phyloP scores from a whole-genome alignment of 2,329 filamentous ascomycete species.

The Emergomyces africanus region DNA sequence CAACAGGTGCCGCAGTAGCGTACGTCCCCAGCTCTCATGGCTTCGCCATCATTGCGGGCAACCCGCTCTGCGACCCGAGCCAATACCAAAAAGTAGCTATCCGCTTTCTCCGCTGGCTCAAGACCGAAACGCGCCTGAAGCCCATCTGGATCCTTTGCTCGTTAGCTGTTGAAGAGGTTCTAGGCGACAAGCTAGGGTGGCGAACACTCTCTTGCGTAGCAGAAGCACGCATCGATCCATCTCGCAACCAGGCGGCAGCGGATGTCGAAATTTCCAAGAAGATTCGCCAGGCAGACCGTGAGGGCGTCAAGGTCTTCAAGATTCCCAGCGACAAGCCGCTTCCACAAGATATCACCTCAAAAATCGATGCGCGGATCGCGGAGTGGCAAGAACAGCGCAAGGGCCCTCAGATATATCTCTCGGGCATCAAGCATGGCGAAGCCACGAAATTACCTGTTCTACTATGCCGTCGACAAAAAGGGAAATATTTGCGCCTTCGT shows the following conservation, averaged over 20 bases:
- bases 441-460: slow-evolving; percentile 74
- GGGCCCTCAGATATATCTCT: slow-evolving; percentile 73
- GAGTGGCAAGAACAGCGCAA: slow-evolving; percentile 73
- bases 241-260: slow-evolving; percentile 52
- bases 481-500: slow-evolving; percentile 64
- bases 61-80: slow-evolving; percentile 68
- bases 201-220: slow-evolving; percentile 77
- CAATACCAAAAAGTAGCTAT: slow-evolving; percentile 65
- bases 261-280: slow-evolving; percentile 59
- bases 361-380: slow-evolving; percentile 58
- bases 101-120: slow-evolving; percentile 63
- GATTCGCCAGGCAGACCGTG: slow-evolving; percentile 65
- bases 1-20: slow-evolving; percentile 70
- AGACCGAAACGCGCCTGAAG: slow-evolving; percentile 57
- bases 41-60: slow-evolving; percentile 72
- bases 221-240: slow-evolving; percentile 73
- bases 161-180: slow-evolving; percentile 60
- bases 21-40: slow-evolving; percentile 66
- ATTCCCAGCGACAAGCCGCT: slow-evolving; percentile 52
- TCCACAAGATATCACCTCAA: slow-evolving; percentile 52
- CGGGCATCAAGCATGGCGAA: slow-evolving; percentile 79
- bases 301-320: slow-evolving; percentile 70
- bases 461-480: slow-evolving; percentile 61
- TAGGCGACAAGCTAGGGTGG: slow-evolving; percentile 73
- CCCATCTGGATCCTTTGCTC: slow-evolving; percentile 87